phyloP scores from a whole-genome alignment of 441 rosid genomes.

The Euphorbia schlechtendalii region DNA sequence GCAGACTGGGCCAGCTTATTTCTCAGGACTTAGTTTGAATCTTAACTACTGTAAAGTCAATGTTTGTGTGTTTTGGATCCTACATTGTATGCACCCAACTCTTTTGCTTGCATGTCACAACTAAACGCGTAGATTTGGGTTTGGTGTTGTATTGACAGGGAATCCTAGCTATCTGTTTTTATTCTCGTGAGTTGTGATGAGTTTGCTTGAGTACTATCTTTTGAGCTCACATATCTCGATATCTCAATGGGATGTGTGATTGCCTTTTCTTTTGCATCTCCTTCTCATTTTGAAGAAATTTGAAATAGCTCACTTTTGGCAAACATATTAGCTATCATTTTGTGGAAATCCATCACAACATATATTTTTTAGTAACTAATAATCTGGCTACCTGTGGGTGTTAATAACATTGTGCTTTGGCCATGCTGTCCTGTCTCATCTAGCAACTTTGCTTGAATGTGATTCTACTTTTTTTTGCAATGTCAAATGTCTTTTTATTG shows the following conservation, averaged over 20 bases:
- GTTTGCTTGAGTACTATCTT: not conserved
- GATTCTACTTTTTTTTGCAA: not conserved
- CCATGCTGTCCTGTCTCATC: not conserved
- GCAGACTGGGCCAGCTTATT: not conserved
- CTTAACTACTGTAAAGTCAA: no score
- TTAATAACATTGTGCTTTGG: conserved; percentile 4
- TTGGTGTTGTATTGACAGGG: not conserved
- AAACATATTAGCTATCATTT: not conserved
- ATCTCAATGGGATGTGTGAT: not conserved
- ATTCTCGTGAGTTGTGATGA: not conserved
- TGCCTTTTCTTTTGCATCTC: not conserved
- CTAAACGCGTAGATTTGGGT: not conserved
- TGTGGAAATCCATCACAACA: no score
- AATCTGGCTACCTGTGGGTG: not conserved
- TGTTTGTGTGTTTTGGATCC: no score
- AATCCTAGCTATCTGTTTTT: not conserved
- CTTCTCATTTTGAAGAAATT: not conserved
- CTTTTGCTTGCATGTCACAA: no score
- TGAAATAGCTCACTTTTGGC: not conserved
- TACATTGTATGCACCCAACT: no score
- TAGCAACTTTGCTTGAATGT: not conserved
- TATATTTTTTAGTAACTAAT: not conserved
- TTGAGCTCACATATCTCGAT: not conserved
- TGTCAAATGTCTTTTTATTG: not conserved
- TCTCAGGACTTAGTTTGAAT: not conserved